Conservation (phyloP, 805 yeast genomes). For the Wickerhamiella galacta region DNA sequence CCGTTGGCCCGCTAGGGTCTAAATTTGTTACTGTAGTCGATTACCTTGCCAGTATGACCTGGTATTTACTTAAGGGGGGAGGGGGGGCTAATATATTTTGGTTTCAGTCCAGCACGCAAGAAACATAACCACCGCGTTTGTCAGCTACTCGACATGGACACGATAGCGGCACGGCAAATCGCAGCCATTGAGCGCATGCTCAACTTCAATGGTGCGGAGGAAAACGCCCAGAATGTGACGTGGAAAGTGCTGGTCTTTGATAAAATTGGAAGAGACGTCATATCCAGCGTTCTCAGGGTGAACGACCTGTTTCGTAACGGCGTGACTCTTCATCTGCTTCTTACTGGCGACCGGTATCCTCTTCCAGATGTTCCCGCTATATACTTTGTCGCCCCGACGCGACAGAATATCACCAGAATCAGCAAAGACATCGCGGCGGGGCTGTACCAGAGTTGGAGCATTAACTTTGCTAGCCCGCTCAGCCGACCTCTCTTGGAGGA, state of each 20-base stretch:
- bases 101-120: background rate
- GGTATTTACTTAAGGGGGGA: too few relatives aligned
- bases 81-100: too few relatives aligned
- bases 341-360: constrained; percentile 56
- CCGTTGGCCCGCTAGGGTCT: too few relatives aligned
- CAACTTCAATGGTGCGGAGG: constrained; percentile 52
- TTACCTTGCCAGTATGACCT: too few relatives aligned
- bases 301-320: constrained; percentile 83
- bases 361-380: constrained; percentile 90
- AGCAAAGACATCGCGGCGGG: constrained; percentile 58
- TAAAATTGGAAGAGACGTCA: constrained; percentile 59
- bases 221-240: constrained; percentile 12
- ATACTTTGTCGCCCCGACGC: constrained; percentile 79
- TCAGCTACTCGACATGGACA: background rate
- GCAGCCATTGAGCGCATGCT: constrained; percentile 65
- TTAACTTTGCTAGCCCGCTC: constrained; percentile 74
- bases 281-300: constrained; percentile 83
- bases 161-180: constrained; percentile 21
- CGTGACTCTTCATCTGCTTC: constrained; percentile 72
- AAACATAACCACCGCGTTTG: background rate
- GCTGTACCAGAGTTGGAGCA: constrained; percentile 59
- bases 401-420: constrained; percentile 52
- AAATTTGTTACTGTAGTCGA: background rate
- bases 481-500: constrained; percentile 69
- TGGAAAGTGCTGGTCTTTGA: constrained; percentile 92